Conservation (phyloP, 176 grass and related monocot genomes). For the Elymus sibiricus region DNA sequence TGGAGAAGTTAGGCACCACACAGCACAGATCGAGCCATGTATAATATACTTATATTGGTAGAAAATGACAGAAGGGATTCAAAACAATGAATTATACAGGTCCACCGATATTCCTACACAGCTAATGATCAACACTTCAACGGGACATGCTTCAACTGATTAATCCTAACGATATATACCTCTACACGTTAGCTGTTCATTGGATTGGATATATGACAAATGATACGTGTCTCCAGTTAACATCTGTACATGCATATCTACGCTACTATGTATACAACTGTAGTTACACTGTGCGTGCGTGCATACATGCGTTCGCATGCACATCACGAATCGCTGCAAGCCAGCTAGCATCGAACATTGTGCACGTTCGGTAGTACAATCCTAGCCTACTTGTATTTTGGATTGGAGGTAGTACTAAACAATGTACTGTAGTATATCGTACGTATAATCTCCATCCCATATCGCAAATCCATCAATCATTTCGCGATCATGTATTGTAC, state of each 20-base stretch:
- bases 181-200: not conserved
- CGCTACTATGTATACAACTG: not conserved
- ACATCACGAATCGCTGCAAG: not conserved
- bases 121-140: not conserved
- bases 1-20: not conserved
- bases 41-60: not conserved
- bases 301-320: not conserved
- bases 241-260: not conserved
- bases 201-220: constrained; percentile 15
- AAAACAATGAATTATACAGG: not conserved
- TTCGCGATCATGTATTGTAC: not conserved
- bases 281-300: not conserved
- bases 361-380: constrained; percentile 1
- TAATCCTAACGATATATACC: not conserved
- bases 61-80: not conserved
- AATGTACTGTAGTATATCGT: not conserved
- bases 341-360: not conserved
- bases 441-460: not conserved
- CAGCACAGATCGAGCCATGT: not conserved
- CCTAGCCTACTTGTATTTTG: too few species aligned
- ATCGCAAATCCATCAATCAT: constrained; percentile 23
- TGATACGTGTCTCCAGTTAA: not conserved
- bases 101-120: not conserved
- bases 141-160: not conserved
- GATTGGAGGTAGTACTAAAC: too few species aligned